Base-by-base conservation (phyloP, 495 filamentous ascomycete species). In the Neurospora terricola region DNA sequence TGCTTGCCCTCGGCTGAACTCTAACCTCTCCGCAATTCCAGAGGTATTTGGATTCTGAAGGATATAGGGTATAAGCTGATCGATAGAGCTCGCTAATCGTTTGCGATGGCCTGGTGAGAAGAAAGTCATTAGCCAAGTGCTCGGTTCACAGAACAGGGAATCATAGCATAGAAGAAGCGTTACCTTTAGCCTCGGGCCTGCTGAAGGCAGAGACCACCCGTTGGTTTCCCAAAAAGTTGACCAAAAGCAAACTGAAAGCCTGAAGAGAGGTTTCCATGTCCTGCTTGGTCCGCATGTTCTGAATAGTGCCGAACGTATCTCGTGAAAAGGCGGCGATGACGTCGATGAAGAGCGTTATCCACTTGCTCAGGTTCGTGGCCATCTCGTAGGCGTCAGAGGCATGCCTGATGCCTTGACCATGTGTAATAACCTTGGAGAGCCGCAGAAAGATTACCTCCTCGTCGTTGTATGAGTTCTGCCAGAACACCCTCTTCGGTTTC, bases 371-470 rank as follows among this genome's bases (percentile, higher is more conserved):
- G 39, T 83, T 70, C 62, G 73, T 78, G 72, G 78, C 80, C 11
- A 84, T 75, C 36, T 76, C 75, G 14, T 85, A 62, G 4, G 83
- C 85, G 14, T 84, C 81, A 10, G 73, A 71, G 12, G 73, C 62
- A 30, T 68, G 77, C 69, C 71, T 78, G 69, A 86, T 82, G 5
- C 78, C 84, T 23, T 74, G 76, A 0, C 81, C 84, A 37, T 82
- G 75, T 0, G 79, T 75, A 2, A 90, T 77, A 0, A 74, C 76
- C 76, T 86, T 87, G 5, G 84, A 82, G 8, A 89, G 77, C 4
- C 85, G 81, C 75, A 84, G 85, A 76, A 91, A 86, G 21, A 90
- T 76, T 21, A 82, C 79, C 76, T 87, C 86, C 71, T 88, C 87
- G 37, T 78, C 69, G 18, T 76, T 71, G 70, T 86, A 86, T 0